Percentiles rank a stretch among this genome's conserved stretches.
Conservation (phyloP, 495 filamentous ascomycete genomes). For the Amphirosellinia nigrospora region DNA sequence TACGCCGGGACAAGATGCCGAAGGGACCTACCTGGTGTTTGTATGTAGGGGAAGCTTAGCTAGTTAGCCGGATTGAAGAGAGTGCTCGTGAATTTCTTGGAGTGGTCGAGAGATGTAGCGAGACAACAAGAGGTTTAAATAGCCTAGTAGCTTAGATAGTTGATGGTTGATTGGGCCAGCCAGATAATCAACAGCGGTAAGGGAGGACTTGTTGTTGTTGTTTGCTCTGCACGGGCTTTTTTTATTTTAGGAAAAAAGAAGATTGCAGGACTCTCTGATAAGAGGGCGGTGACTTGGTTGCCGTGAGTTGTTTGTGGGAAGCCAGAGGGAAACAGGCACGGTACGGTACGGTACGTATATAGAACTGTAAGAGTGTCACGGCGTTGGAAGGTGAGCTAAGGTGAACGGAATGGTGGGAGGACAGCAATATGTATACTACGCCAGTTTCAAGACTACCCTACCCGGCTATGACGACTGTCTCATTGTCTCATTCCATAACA, state of each 20-base stretch:
- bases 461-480: conserved; percentile 13
- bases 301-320: not conserved
- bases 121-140: conserved; percentile 13
- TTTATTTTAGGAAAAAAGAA: conserved; percentile 28
- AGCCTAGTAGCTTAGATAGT: not conserved
- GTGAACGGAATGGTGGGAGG: conserved; percentile 2
- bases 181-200: conserved; percentile 2
- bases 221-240: conserved; percentile 27
- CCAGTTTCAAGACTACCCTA: conserved; percentile 22
- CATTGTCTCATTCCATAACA: conserved; percentile 1
- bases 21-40: conserved; percentile 5
- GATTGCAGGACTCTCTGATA: conserved; percentile 2
- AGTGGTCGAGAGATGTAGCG: not conserved
- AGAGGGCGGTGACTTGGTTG: not conserved
- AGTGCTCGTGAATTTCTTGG: not conserved
- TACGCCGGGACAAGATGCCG: not conserved
- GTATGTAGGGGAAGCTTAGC: not conserved
- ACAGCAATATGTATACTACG: conserved; percentile 22
- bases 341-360: not conserved
- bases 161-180: conserved; percentile 3
- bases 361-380: not conserved
- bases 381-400: conserved; percentile 22
- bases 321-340: not conserved
- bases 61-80: not conserved
- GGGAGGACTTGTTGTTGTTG: conserved; percentile 20